Base-by-base conservation (phyloP, 768 basidiomycete genomes). In the Coprinellus micaceus region DNA sequence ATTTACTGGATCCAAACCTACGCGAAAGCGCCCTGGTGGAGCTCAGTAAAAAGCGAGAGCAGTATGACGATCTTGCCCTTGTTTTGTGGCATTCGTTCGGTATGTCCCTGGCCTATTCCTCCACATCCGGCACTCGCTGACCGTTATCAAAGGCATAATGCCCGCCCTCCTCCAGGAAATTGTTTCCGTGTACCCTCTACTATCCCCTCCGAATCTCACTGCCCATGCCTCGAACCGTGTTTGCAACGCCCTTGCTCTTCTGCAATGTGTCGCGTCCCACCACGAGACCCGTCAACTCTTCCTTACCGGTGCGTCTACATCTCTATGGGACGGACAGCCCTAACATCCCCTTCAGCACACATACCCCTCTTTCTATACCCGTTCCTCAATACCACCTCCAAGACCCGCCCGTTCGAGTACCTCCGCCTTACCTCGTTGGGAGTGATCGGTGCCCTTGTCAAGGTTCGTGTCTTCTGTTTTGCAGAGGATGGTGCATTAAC, bases 351-450 rank as follows among this genome's bases (percentile, higher is more conserved):
- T 40, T 21, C 63, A 93, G 96, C 96, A 25, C 97, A 98, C 72
- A 94, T 99, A 68, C 96, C 96, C 39, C 83, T 99, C 58, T 98
- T 99, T 76, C 80, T 99, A 64, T 99, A 99, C 73, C 96, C 96
- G 19, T 99, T 99, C 77, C 79, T 99, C 64, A 99, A 99, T 72
- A 99, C 96, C 5, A 99, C 94, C 12, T 94, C 91, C 54, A 99
- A 99, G 80, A 98, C 96, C 12, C 85, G 96, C n/a, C 96, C 96
- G 1, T 99, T 99, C 67, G 97, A 99, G 77, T 99, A 99, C 71
- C 85, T 99, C 52, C 88, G 97, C n/a, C 84, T 99, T 54, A 99
- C 97, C 12, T 97, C 94, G 37, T 84, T 99, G n/a, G 97, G 97
- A 36, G 97, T 99, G 60, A 99, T 99, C 62, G 97, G 97, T 40